These are phyloP conservation scores for Hypholoma sublateritium DNA, from an alignment of 768 basidiomycete species.

Conservation along the genomic window DNA sequence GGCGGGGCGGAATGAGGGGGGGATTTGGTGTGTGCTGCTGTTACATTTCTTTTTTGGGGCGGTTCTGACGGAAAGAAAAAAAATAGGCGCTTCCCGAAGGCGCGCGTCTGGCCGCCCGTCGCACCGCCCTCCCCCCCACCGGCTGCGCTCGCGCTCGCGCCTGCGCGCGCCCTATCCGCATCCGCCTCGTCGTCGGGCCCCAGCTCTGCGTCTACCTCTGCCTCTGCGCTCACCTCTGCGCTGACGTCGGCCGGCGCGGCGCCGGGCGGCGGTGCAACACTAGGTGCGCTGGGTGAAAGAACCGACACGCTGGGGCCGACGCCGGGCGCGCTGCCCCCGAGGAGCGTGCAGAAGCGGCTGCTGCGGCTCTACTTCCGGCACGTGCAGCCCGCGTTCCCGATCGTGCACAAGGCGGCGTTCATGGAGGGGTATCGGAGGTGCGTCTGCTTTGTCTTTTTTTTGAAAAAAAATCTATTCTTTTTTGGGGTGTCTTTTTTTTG, in stretches of 20 bases:
- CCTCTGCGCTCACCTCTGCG: too few relatives aligned
- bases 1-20: conserved; percentile 71
- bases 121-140: conserved; percentile 34
- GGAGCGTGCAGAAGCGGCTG: conserved; percentile 61
- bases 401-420: conserved; percentile 72
- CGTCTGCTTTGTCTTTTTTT: neutral
- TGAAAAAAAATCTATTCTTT: too few relatives aligned
- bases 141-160: conserved; percentile 10
- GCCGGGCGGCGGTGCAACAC: too few relatives aligned
- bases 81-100: conserved; percentile 77
- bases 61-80: too few relatives aligned
- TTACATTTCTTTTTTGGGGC: conserved; percentile 1
- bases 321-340: conserved; percentile 50
- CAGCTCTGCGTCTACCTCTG: too few relatives aligned
- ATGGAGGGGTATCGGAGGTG: conserved; percentile 49
- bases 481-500: too few relatives aligned
- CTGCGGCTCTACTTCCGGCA: conserved; percentile 78
- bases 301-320: too few relatives aligned
- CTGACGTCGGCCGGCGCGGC: too few relatives aligned
- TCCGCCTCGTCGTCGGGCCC: too few relatives aligned
- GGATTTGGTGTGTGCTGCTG: conserved; percentile 58
- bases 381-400: conserved; percentile 78
- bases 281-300: too few relatives aligned
- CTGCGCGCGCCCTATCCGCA: too few relatives aligned
- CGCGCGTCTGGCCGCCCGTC: conserved; percentile 83